phyloP scores from a whole-genome alignment of 2,329 filamentous ascomycete genomes.

The Alternaria alternata region DNA sequence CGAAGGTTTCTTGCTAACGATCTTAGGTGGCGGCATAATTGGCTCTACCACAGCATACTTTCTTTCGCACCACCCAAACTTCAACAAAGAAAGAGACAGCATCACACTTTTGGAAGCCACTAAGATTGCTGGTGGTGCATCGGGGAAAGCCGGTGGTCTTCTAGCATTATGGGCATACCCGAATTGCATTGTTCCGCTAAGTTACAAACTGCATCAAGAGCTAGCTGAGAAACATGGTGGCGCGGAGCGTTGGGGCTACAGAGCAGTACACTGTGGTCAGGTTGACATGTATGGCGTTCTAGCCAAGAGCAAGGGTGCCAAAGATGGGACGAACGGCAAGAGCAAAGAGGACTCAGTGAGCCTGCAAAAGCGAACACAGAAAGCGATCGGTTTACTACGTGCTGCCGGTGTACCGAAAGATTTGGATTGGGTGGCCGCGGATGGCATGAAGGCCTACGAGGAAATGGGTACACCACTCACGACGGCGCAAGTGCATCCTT shows the following conservation, averaged over 20 bases:
- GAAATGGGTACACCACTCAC: conserved; percentile 83
- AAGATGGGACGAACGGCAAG: conserved; percentile 42
- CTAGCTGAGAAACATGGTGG: conserved; percentile 86
- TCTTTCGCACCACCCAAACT: conserved; percentile 83
- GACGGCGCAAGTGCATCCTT: conserved; percentile 94
- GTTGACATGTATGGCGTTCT: conserved; percentile 60
- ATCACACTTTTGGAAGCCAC: conserved; percentile 89
- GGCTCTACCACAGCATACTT: conserved; percentile 92
- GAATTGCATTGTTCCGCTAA: conserved; percentile 80
- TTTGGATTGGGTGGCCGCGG: conserved; percentile 82
- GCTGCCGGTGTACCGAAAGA: conserved; percentile 74
- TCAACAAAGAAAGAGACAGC: conserved; percentile 75
- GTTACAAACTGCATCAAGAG: conserved; percentile 82
- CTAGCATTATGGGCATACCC: conserved; percentile 94
- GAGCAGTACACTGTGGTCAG: conserved; percentile 77
- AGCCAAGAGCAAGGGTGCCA: conserved; percentile 35
- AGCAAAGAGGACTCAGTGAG: conserved; percentile 55
- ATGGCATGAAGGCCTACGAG: conserved; percentile 73
- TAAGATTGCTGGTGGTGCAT: conserved; percentile 86
- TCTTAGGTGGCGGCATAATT: conserved; percentile 85
- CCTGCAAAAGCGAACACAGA: conserved; percentile 63
- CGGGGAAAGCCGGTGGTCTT: conserved; percentile 92
- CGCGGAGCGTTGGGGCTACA: conserved; percentile 83
- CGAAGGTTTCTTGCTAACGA: conserved; percentile 2
- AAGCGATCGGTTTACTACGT: conserved; percentile 60